phyloP scores from a whole-genome alignment of 192 early-diverging fungal species.

The Backusella morwellensis region DNA sequence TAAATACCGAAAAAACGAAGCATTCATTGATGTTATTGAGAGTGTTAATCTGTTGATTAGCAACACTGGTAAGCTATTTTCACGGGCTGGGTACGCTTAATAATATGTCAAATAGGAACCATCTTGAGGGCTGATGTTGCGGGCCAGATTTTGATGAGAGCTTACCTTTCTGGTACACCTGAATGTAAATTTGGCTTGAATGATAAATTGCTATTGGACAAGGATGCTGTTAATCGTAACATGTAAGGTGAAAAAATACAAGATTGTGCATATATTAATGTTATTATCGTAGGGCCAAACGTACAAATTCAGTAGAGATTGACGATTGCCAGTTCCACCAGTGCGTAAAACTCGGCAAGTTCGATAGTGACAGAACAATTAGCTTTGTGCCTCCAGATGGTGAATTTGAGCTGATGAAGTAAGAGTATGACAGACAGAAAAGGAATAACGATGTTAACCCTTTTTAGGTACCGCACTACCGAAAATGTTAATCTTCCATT shows the following conservation, averaged over 20 bases:
- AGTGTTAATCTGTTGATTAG: conserved; percentile 91
- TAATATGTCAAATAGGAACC: conserved; percentile 51
- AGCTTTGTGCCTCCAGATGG: conserved; percentile 97
- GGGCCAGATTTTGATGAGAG: conserved; percentile 90
- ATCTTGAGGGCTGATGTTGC: conserved; percentile 86
- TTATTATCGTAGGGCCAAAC: conserved; percentile 9
- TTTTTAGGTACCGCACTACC: conserved; percentile 79
- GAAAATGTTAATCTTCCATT: conserved; percentile 97
- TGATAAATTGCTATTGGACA: conserved; percentile 89
- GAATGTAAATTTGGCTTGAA: conserved; percentile 98
- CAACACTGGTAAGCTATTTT: conserved; percentile 34
- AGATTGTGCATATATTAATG: too few relatives aligned
- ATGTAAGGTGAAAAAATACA: conserved; percentile 16
- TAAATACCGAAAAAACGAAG: conserved; percentile 96
- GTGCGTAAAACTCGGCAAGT: conserved; percentile 91
- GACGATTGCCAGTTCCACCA: conserved; percentile 99
- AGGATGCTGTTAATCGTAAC: conserved; percentile 49
- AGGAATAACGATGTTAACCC: background rate
- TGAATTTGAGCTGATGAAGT: conserved; percentile 95
- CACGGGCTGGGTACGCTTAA: background rate
- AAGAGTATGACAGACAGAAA: background rate
- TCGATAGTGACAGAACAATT: conserved; percentile 91
- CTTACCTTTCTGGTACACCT: conserved; percentile 95
- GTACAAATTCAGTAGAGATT: conserved; percentile 79
- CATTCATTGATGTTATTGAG: conserved; percentile 98